A percentile compares a stretch with the other conserved stretches of the same genome.
phyloP scores from a whole-genome alignment of 2,329 filamentous ascomycete species.

The Aspergillus intermedius region DNA sequence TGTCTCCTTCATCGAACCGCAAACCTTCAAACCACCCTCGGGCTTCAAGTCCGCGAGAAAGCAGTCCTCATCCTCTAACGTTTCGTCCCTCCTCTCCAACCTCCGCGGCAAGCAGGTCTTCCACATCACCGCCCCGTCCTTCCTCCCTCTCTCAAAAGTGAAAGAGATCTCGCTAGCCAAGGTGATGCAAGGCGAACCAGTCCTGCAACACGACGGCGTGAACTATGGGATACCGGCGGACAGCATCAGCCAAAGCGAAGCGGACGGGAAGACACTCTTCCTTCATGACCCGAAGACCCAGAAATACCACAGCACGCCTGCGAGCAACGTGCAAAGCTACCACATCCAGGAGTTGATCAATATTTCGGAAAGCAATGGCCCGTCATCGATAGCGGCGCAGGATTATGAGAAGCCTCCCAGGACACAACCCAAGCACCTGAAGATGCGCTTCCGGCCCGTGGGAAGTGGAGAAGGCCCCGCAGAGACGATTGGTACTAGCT shows the following conservation, averaged over 20 bases:
- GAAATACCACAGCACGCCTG: slow-evolving; percentile 23
- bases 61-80: slow-evolving; percentile 24
- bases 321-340: slow-evolving; percentile 25
- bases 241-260: slow-evolving; percentile 21
- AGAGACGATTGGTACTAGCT: slow-evolving; percentile 31
- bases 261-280: slow-evolving; percentile 27
- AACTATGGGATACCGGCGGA: slow-evolving; percentile 36
- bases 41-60: slow-evolving; percentile 37
- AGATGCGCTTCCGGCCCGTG: slow-evolving; percentile 41
- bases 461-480: slow-evolving; percentile 28
- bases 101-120: slow-evolving; percentile 42
- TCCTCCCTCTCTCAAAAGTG: slow-evolving; percentile 38
- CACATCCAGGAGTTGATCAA: slow-evolving; percentile 32
- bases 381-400: slow-evolving; percentile 18
- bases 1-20: slow-evolving; percentile 19
- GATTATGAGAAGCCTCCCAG: slow-evolving; percentile 29
- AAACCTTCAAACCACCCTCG: slow-evolving; percentile 35
- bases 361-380: slow-evolving; percentile 22
- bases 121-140: slow-evolving; percentile 43
- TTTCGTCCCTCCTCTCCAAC: slow-evolving; percentile 31
- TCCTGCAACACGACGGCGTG: slow-evolving; percentile 37
- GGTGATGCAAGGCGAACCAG: slow-evolving; percentile 34
- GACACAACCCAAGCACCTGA: slow-evolving; percentile 38
- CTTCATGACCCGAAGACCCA: slow-evolving; percentile 31
- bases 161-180: slow-evolving; percentile 39